Evolutionary conservation across 2,329 filamentous ascomycete species (phyloP), one percentile per base, ranked within the genome.

Genomic region (Ophiocordyceps camponoti-rufipedis): DNA sequence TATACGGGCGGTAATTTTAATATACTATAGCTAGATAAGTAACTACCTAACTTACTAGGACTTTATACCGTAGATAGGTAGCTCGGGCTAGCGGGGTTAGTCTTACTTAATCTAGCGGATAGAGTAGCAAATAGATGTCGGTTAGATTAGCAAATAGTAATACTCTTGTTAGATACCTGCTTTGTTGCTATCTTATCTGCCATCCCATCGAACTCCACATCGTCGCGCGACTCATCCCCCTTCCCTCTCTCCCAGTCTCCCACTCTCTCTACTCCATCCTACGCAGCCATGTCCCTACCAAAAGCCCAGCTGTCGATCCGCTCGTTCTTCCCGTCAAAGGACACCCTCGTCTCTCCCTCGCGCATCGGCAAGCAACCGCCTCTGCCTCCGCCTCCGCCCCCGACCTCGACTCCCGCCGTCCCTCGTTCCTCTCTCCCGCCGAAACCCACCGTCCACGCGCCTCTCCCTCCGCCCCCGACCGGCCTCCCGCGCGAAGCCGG

Each of bases 291-390:
- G 65, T 64, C 63, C 42, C 61, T 64, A 46, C 64, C 64, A 47
- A 59, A 58, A 42, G 55, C 60, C 23, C 72, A 78, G 55, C 60
- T 69, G 38, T 78, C 75, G 42, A 80, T 81, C 53, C 72, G 70
- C 45, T 78, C 73, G 45, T 81, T 80, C 63, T 80, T 81, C 58
- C 65, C 64, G 41, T 62, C 64, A 47, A 70, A 71, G 51, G 8
- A 18, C 31, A 56, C 65, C 23, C 55, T 59, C 45, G 56, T 59
- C 45, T 60, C 42, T n/a, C 54, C 47, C 19, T 56, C 41, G 13
- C 41, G 23, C 23, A 23, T 7, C 23, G 23, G 28, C 28, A 28
- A 41, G 28, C 18, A n/a, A 2, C 59, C 48, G 58, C 38, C 53
- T 55, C 47, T 46, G 55, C 41, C 47, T 52, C 56, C 50, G 40